A percentile compares a stretch with the other conserved stretches of the same genome.
phyloP scores from a whole-genome alignment of 371 early-diverging fungal species.

The Circinella minor region DNA sequence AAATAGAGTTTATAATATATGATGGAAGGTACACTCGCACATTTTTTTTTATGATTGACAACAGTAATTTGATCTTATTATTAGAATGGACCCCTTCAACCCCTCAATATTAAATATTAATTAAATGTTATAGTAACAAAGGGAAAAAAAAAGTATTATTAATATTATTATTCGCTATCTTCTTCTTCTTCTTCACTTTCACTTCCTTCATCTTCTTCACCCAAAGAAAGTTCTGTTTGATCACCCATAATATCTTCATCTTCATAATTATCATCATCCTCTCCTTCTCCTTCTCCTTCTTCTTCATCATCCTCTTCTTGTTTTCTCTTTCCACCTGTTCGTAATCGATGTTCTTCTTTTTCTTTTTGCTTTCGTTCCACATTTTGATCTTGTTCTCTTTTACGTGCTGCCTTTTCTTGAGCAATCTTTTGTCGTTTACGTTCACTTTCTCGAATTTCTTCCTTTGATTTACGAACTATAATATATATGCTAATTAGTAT shows the following conservation, averaged over 20 bases:
- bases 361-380: conserved; percentile 78
- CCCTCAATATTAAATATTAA: too few species aligned
- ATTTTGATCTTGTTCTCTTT: conserved; percentile 81
- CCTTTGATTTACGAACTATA: conserved; percentile 72
- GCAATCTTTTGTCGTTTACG: conserved; percentile 58
- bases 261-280: conserved; percentile 37
- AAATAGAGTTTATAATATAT: too few species aligned
- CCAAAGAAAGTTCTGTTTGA: conserved; percentile 23
- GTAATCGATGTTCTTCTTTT: conserved; percentile 48
- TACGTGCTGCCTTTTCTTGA: conserved; percentile 70
- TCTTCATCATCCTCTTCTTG: conserved; percentile 33
- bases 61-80: too few species aligned
- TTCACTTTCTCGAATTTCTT: conserved; percentile 69
- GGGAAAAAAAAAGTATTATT: neutral
- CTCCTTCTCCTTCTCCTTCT: conserved; percentile 47
- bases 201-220: conserved; percentile 24
- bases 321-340: conserved; percentile 26
- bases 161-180: conserved; percentile 11
- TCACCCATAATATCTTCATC: conserved; percentile 31
- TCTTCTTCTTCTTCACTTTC: conserved; percentile 18
- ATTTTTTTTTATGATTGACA: too few species aligned
- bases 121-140: too few species aligned
- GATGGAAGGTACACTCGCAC: too few species aligned
- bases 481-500: neutral
- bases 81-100: too few species aligned